Percentiles rank a stretch among this genome's conserved stretches.
phyloP scores from a whole-genome alignment of 768 basidiomycete species.

The Tephrocybe sp. region DNA sequence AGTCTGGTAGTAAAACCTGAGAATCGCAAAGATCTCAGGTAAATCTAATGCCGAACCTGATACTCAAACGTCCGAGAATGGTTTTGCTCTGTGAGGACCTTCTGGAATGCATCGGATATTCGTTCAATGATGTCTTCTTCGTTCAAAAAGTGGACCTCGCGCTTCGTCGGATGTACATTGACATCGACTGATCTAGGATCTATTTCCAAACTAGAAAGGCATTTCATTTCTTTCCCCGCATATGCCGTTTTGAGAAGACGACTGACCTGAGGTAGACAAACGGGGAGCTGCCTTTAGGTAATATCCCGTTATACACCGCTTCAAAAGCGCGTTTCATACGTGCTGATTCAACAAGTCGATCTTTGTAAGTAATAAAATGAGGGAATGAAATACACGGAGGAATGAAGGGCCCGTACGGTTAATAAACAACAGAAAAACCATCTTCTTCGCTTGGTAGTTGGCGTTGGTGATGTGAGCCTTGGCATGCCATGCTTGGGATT shows the following conservation, averaged over 20 bases:
- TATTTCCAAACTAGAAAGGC: slow-evolving; percentile 61
- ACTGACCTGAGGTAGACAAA: slow-evolving; percentile 93
- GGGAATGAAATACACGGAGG: neutral
- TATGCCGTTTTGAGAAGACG: neutral
- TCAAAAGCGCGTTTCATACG: slow-evolving; percentile 88
- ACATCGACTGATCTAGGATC: slow-evolving; percentile 90
- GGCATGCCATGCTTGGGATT: slow-evolving; percentile 61
- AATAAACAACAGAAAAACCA: slow-evolving; percentile 85
- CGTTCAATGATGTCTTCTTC: slow-evolving; percentile 82
- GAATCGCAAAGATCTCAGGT: neutral
- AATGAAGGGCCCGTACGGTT: slow-evolving; percentile 61
- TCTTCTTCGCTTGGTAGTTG: slow-evolving; percentile 88
- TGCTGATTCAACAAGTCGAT: slow-evolving; percentile 87
- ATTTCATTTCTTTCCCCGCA: slow-evolving; percentile 3
- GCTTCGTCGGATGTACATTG: slow-evolving; percentile 97
- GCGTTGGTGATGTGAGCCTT: slow-evolving; percentile 80
- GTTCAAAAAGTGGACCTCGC: slow-evolving; percentile 91
- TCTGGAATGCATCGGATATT: slow-evolving; percentile 72
- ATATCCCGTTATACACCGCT: slow-evolving; percentile 73
- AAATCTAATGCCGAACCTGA: slow-evolving; percentile 42
- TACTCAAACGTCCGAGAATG: slow-evolving; percentile 72
- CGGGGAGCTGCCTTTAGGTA: slow-evolving; percentile 87
- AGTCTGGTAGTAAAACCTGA: slow-evolving; percentile 38
- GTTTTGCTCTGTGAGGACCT: slow-evolving; percentile 56
- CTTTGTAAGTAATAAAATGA: slow-evolving; percentile 35